Evolutionary conservation across 2,329 filamentous ascomycete genomes (phyloP).

Genomic region (Sclerotinia glacialis): DNA sequence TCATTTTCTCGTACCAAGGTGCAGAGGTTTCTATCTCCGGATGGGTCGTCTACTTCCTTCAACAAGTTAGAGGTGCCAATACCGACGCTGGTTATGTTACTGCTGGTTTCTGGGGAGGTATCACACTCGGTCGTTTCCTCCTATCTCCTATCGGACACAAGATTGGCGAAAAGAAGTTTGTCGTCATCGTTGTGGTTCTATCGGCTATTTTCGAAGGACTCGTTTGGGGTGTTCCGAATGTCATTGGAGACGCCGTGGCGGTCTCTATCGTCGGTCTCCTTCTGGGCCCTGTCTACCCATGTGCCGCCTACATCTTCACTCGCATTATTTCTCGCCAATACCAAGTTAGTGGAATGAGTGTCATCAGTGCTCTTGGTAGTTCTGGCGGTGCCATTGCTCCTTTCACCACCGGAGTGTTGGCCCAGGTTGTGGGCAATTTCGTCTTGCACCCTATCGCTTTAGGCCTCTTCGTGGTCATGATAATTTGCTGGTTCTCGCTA

Average conservation of each 20-base stretch:
- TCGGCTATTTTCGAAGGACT: conserved; percentile 69
- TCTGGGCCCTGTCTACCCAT: conserved; percentile 77
- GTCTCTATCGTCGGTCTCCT: conserved; percentile 70
- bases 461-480: conserved; percentile 62
- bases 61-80: conserved; percentile 69
- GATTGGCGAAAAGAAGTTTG: conserved; percentile 68
- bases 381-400: conserved; percentile 65
- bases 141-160: conserved; percentile 64
- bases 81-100: conserved; percentile 76
- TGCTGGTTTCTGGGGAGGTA: conserved; percentile 68
- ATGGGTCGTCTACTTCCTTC: conserved; percentile 84
- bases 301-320: conserved; percentile 63
- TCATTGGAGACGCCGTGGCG: conserved; percentile 67
- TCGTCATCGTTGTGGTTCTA: conserved; percentile 60
- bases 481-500: conserved; percentile 60
- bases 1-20: conserved; percentile 84
- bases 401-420: conserved; percentile 49
- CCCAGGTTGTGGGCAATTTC: conserved; percentile 47
- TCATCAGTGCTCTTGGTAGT: conserved; percentile 68
- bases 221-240: conserved; percentile 73
- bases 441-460: conserved; percentile 59
- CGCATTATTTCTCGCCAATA: conserved; percentile 57
- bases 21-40: conserved; percentile 80
- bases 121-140: conserved; percentile 71
- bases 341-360: conserved; percentile 61